Conservation (phyloP, 2,329 filamentous ascomycete species). For the Curvularia sp. region DNA sequence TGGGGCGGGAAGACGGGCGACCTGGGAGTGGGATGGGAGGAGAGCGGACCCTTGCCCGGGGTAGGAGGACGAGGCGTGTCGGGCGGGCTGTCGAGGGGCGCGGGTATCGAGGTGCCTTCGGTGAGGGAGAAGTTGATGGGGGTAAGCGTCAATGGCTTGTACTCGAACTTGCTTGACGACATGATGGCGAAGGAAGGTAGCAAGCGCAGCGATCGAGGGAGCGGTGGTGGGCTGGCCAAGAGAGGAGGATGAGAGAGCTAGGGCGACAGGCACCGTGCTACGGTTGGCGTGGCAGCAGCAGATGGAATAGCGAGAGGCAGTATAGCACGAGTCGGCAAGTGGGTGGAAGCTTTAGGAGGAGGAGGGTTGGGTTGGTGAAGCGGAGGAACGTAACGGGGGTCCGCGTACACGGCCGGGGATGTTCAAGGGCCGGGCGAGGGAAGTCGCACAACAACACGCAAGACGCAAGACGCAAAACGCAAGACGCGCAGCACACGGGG, state of each 20-base stretch:
- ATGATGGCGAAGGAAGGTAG: slow-evolving; percentile 28
- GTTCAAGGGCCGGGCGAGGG: slow-evolving; percentile 1
- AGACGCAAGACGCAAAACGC: background rate
- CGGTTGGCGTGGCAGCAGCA: slow-evolving; percentile 26
- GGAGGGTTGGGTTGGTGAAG: slow-evolving; percentile 27
- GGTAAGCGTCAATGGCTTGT: slow-evolving; percentile 48
- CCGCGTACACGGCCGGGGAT: slow-evolving; percentile 17
- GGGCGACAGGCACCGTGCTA: slow-evolving; percentile 27
- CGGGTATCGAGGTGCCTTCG: slow-evolving; percentile 53
- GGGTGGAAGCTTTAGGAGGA: slow-evolving; percentile 44
- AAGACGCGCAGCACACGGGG: background rate
- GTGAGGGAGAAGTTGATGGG: slow-evolving; percentile 54
- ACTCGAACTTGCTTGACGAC: slow-evolving; percentile 37
- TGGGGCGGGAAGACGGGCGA: slow-evolving; percentile 38
- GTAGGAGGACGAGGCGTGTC: slow-evolving; percentile 50
- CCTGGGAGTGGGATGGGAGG: slow-evolving; percentile 52
- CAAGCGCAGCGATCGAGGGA: background rate
- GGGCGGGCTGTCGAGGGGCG: slow-evolving; percentile 51
- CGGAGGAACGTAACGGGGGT: slow-evolving; percentile 36
- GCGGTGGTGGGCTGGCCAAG: slow-evolving; percentile 1
- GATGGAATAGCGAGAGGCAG: slow-evolving; percentile 16
- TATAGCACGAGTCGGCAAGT: slow-evolving; percentile 26
- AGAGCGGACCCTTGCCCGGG: slow-evolving; percentile 50
- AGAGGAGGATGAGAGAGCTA: slow-evolving; percentile 15
- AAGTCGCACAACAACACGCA: background rate